Evolutionary conservation across 2,329 filamentous ascomycete genomes (phyloP), one percentile per base, ranked within the genome.

Genomic region (Lachnellula subtilissima): DNA sequence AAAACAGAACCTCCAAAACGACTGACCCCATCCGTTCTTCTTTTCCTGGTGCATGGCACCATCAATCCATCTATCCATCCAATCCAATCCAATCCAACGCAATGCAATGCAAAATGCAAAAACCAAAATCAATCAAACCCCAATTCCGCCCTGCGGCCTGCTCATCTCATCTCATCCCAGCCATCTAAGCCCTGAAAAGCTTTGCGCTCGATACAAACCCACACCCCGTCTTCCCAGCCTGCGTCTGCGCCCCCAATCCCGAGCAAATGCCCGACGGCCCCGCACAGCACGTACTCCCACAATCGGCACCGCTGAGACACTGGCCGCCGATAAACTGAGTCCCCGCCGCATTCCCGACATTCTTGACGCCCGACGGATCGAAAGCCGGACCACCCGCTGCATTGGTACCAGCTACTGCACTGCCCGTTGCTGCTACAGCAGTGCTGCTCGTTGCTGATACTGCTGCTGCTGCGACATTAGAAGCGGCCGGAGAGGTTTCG

Each of bases 211-310:
- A 51, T 1, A 51, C 36, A 42, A 51, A 51, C 14, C 48, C 48
- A 25, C 48, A 51, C 2, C 71, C 71, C 3, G 68, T 69, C 56
- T 72, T 72, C 17, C 70, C 71, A 15, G 64, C 65, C 50, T 69
- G 67, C 22, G 58, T 65, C 17, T 68, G 63, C 1, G 69, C 70
- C 2, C 67, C 71, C 1, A 64, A 42, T 7, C 69, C 70, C 7
- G 71, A 71, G 60, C 71, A 73, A 32, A 71, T 68, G 2, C 62
- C 62, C 4, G 61, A 55, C 12, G 62, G 62, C 1, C 58, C 55
- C 39, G 63, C 63, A 54, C 63, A 63, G 46, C 63, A 65, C 7
- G 48, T 51, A 37, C 56, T 60, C 8, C 25, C 61, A 52, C 63
- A 65, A 45, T 65, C 63, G 0, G 61, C 63, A 12, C 36, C 54